A percentile compares a stretch with the other conserved stretches of the same genome.
Evolutionary conservation across 768 basidiomycete species (phyloP).

Genomic region (Rhodotorula taiwanensis): DNA sequence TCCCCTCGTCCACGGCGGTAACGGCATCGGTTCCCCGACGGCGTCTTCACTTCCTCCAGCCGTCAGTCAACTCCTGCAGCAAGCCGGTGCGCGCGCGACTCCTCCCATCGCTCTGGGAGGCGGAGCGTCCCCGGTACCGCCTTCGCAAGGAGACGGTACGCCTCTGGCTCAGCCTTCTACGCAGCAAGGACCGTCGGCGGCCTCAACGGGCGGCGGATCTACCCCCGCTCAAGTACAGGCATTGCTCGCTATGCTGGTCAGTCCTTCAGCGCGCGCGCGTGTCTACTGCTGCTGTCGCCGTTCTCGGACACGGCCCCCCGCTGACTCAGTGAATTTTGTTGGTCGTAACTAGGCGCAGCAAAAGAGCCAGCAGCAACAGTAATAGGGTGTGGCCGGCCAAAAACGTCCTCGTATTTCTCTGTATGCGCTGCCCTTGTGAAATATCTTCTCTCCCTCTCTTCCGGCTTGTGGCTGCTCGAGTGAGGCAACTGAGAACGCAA

Average conservation of each 20-base stretch:
- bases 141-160: background rate
- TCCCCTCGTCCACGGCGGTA: conserved; percentile 12
- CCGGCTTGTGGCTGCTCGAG: too few relatives aligned
- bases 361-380: background rate
- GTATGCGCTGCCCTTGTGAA: too few relatives aligned
- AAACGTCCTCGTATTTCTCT: too few relatives aligned
- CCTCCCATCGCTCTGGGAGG: background rate
- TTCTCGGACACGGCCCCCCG: conserved; percentile 39
- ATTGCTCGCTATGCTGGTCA: conserved; percentile 18
- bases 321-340: background rate
- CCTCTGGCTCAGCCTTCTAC: background rate
- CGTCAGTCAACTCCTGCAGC: background rate
- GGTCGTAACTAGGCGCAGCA: background rate
- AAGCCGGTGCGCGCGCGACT: background rate
- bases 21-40: background rate
- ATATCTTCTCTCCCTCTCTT: too few relatives aligned
- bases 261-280: too few relatives aligned
- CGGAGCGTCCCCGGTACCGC: background rate
- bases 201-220: background rate
- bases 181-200: background rate
- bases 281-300: too few relatives aligned
- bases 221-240: conserved; percentile 19
- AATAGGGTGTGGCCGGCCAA: too few relatives aligned
- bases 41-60: background rate
- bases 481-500: too few relatives aligned